These are phyloP conservation scores for Talaromyces verruculosus DNA, from an alignment of 2,329 filamentous ascomycete genomes.

Conservation along the genomic window DNA sequence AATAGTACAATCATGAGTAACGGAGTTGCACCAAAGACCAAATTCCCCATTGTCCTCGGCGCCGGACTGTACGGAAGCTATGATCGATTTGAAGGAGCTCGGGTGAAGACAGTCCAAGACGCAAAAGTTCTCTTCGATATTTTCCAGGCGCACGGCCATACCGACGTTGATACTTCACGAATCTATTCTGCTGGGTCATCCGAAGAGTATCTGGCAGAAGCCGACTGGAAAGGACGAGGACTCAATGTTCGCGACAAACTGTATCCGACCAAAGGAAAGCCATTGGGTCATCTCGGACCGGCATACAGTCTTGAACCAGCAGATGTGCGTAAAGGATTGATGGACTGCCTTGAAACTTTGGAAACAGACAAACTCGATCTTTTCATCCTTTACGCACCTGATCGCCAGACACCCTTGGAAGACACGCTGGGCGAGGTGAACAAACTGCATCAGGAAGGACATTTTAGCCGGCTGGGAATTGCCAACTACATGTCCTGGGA, in stretches of 20 bases:
- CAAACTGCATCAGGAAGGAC: slow-evolving; percentile 47
- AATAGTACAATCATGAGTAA: neutral
- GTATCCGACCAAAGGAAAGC: slow-evolving; percentile 33
- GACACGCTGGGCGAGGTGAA: slow-evolving; percentile 51
- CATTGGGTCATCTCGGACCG: slow-evolving; percentile 22
- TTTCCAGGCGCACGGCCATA: slow-evolving; percentile 32
- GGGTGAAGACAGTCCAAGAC: slow-evolving; percentile 25
- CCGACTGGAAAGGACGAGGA: slow-evolving; percentile 42
- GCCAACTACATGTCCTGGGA: slow-evolving; percentile 51
- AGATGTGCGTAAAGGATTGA: slow-evolving; percentile 37
- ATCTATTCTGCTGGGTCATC: slow-evolving; percentile 32
- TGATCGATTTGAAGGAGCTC: slow-evolving; percentile 26
- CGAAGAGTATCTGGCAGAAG: slow-evolving; percentile 44
- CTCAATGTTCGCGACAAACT: slow-evolving; percentile 49
- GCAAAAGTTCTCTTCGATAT: slow-evolving; percentile 30
- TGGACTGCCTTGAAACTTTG: slow-evolving; percentile 42
- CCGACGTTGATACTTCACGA: slow-evolving; percentile 34
- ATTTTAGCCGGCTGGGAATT: slow-evolving; percentile 48
- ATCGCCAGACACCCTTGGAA: slow-evolving; percentile 48
- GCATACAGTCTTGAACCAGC: slow-evolving; percentile 33
- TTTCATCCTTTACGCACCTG: slow-evolving; percentile 54
- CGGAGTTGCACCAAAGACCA: neutral
- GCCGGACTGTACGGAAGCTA: slow-evolving; percentile 41
- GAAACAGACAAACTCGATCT: slow-evolving; percentile 46
- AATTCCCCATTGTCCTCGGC: slow-evolving; percentile 32